Evolutionary conservation across 768 basidiomycete genomes (phyloP), one percentile per base, ranked within the genome.

Genomic region (Pleurotus tuoliensis): DNA sequence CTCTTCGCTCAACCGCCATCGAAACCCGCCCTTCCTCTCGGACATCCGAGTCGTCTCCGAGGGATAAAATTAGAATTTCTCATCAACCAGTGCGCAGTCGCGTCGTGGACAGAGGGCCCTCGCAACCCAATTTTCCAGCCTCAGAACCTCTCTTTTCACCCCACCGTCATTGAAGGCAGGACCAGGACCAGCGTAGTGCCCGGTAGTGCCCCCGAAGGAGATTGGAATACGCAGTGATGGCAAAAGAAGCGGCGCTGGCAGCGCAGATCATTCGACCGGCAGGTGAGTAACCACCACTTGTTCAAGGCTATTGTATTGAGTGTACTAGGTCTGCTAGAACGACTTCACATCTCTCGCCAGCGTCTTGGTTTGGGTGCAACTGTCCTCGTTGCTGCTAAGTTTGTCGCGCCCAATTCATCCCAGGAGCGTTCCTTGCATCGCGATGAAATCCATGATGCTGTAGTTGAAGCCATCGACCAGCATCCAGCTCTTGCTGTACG

Each of bases 331-430:
- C 39, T 53, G n/a, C 51, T 53, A 3, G 51, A 53, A 53, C 34
- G 51, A 12, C 38, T 53, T 39, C 51, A 53, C 39, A 53, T 53
- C 39, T 53, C 51, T 39, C 37, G 51, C 12, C 51, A 53, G 18
- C 16, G 34, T n/a, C 16, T 18, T 12, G 39, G 39, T 16, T 41
- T 24, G 16, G 38, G 38, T 25, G 51, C 51, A 8, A 40, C 37
- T 41, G 51, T 53, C n/a, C 16, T 53, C 20, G 39, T 41, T 53
- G 51, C 22, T 39, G 51, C 51, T 3, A 39, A 53, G 38, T 25
- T 53, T 15, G 18, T 18, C 13, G 8, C 20, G 18, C 6, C 46
- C 46, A 15, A n/a, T 47, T 20, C 34, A 12, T 25, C 51, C 16
- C 15, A 34, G 22, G 39, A 34, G n/a, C 48, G 27, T 16, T n/a